Evolutionary conservation across 306 rosid species (phyloP).

Genomic region (Canavalia gladiata): DNA sequence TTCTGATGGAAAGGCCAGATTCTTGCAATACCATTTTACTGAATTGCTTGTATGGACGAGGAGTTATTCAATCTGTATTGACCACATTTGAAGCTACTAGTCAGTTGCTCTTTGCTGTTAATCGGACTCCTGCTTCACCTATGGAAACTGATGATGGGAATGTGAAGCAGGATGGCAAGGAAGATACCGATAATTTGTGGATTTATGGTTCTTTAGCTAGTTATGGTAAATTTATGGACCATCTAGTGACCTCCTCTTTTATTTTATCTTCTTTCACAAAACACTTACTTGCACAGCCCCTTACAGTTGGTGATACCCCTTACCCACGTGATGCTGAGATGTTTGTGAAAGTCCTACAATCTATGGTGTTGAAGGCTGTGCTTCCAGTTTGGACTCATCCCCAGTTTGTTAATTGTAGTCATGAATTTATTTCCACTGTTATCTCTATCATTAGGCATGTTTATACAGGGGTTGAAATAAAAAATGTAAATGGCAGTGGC

Average conservation of each 20-base stretch:
- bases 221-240: slow-evolving; percentile 96
- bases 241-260: slow-evolving; percentile 91
- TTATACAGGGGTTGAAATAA: slow-evolving; percentile 93
- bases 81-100: slow-evolving; percentile 99
- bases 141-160: slow-evolving; percentile 94
- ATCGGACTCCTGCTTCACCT: slow-evolving; percentile 86
- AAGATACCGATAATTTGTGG: slow-evolving; percentile 85
- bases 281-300: slow-evolving; percentile 89
- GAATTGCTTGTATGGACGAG: slow-evolving; percentile 92
- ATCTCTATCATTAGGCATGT: slow-evolving; percentile 88
- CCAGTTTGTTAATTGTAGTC: slow-evolving; percentile 87
- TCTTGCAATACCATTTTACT: slow-evolving; percentile 90
- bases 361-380: slow-evolving; percentile 91
- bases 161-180: slow-evolving; percentile 77
- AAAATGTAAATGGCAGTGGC: slow-evolving; percentile 67
- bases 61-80: slow-evolving; percentile 85
- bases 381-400: slow-evolving; percentile 98
- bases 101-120: slow-evolving; percentile 85
- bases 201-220: slow-evolving; percentile 92
- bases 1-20: slow-evolving; percentile 92
- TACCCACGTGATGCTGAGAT: slow-evolving; percentile 94
- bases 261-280: slow-evolving; percentile 88
- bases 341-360: slow-evolving; percentile 95
- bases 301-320: slow-evolving; percentile 66
- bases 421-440: slow-evolving; percentile 82